These are phyloP conservation scores for Knoxia roxburghii DNA, from an alignment of 257 asterid species.

Conservation along the genomic window DNA sequence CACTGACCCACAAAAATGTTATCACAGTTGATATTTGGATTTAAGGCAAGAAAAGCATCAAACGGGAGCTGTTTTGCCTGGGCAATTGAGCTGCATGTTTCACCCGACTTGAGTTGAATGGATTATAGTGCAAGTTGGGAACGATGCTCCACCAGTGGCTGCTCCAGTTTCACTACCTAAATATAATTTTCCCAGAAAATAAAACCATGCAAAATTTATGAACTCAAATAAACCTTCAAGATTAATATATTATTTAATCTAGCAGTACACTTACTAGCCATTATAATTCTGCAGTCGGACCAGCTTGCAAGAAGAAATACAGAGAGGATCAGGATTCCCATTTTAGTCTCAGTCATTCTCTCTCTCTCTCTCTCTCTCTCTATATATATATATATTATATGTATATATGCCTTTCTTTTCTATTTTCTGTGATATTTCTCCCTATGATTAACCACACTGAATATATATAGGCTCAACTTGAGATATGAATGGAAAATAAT, in stretches of 20 bases:
- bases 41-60: constrained; percentile 6
- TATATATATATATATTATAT: too few species aligned
- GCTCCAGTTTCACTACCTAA: not conserved
- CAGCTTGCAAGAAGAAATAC: not conserved
- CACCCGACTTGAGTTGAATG: constrained; percentile 12
- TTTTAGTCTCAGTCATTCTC: not conserved
- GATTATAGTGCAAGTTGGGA: constrained; percentile 4
- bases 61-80: not conserved
- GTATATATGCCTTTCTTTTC: too few species aligned
- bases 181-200: not conserved
- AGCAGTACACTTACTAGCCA: not conserved
- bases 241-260: not conserved
- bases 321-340: not conserved
- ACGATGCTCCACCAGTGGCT: too few species aligned
- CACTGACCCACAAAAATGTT: constrained; percentile 21
- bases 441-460: not conserved
- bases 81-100: constrained; percentile 14
- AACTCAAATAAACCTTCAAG: too few species aligned
- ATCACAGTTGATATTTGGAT: constrained; percentile 24
- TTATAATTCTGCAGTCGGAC: not conserved
- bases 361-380: too few species aligned
- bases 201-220: too few species aligned
- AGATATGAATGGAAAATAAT: too few species aligned
- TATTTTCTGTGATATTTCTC: not conserved
- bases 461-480: too few species aligned